These are phyloP conservation scores for Byssochlamys sp. DNA, from an alignment of 2,329 filamentous ascomycete species.

Conservation along the genomic window DNA sequence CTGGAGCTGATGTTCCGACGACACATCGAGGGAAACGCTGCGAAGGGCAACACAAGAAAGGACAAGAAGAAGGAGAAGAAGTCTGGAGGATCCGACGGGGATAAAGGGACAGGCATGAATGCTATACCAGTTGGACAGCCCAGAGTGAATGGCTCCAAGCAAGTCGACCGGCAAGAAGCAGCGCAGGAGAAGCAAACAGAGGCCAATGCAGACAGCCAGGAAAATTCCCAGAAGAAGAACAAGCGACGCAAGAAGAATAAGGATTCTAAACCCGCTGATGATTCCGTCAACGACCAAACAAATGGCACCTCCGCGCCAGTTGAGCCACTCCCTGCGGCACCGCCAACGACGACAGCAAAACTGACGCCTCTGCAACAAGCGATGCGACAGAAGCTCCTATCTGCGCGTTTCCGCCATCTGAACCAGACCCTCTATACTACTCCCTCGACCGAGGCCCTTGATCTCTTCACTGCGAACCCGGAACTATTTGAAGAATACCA, in stretches of 20 bases:
- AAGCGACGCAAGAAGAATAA: conserved; percentile 25
- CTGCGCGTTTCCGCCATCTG: conserved; percentile 89
- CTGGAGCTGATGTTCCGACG: conserved; percentile 69
- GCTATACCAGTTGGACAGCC: conserved; percentile 5
- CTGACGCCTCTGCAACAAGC: conserved; percentile 86
- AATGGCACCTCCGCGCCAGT: conserved; percentile 2
- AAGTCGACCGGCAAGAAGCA: conserved; percentile 10
- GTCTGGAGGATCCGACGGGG: conserved; percentile 14
- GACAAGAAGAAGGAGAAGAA: conserved; percentile 23
- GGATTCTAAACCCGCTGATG: conserved; percentile 7
- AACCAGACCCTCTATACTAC: conserved; percentile 95
- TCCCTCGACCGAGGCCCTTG: conserved; percentile 71
- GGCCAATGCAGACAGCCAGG: background rate
- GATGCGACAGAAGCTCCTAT: conserved; percentile 90
- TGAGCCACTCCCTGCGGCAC: conserved; percentile 23
- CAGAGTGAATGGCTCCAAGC: background rate
- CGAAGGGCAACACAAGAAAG: conserved; percentile 25
- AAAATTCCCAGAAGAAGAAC: conserved; percentile 10
- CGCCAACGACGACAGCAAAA: conserved; percentile 43
- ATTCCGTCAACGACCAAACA: conserved; percentile 17
- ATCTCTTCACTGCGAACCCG: conserved; percentile 71
- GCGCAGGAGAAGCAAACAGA: conserved; percentile 4
- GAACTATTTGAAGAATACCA: conserved; percentile 96
- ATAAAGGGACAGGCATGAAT: conserved; percentile 16
- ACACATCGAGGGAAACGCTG: conserved; percentile 57